Conservation (phyloP, 306 rosid genomes). For the Inga leiocalycina region DNA sequence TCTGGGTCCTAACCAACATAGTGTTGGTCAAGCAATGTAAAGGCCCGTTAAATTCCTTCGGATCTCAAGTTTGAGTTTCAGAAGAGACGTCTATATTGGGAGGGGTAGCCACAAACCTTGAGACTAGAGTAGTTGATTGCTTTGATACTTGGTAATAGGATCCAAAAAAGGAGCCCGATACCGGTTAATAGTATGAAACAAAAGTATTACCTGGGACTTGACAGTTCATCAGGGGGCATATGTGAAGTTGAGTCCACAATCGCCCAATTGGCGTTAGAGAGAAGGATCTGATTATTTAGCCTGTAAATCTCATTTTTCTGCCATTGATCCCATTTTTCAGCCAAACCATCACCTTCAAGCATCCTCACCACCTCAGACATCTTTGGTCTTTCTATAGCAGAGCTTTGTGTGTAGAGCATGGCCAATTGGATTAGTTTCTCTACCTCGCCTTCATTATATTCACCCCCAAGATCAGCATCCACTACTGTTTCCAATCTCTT, state of each 20-base stretch:
- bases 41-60: too few species aligned
- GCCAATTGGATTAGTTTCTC: constrained; percentile 74
- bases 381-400: constrained; percentile 65
- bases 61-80: too few species aligned
- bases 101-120: too few species aligned
- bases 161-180: too few species aligned
- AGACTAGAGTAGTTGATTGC: too few species aligned
- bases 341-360: constrained; percentile 77
- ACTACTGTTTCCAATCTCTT: constrained; percentile 58
- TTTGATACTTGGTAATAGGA: too few species aligned
- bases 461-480: constrained; percentile 57
- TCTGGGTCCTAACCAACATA: constrained; percentile 20
- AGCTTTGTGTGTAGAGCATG: constrained; percentile 60
- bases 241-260: constrained; percentile 51
- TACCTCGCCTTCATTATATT: constrained; percentile 50
- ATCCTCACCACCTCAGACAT: constrained; percentile 79
- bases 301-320: constrained; percentile 56
- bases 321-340: constrained; percentile 77
- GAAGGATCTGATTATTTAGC: constrained; percentile 42
- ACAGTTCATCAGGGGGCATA: constrained; percentile 57
- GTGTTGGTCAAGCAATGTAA: too few species aligned
- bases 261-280: constrained; percentile 37
- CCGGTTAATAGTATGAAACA: too few species aligned
- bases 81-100: too few species aligned
- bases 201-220: constrained; percentile 41